Percentiles rank a stretch among this genome's conserved stretches.
Conservation (phyloP, 768 basidiomycete species). For the Podaxis rugospora region DNA sequence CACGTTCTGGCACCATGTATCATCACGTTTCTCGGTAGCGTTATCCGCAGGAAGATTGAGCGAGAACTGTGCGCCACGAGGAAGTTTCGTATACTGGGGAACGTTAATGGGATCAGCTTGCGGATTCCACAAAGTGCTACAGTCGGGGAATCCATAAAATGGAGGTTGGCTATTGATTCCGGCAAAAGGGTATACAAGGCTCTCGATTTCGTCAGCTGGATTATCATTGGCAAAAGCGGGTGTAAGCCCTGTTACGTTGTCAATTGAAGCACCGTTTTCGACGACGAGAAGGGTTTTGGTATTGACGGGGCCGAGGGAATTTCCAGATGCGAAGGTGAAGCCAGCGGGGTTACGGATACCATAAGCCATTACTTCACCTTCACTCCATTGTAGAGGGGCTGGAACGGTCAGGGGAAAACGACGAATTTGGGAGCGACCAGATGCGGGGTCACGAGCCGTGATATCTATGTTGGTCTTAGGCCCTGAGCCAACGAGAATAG, state of each 20-base stretch:
- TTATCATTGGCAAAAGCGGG: slow-evolving; percentile 39
- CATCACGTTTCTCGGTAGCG: slow-evolving; percentile 13
- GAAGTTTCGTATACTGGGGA: slow-evolving; percentile 28
- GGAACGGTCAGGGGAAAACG: slow-evolving; percentile 19
- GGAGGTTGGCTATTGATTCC: slow-evolving; percentile 8
- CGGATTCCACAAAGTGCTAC: slow-evolving; percentile 39
- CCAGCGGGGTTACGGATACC: slow-evolving; percentile 43
- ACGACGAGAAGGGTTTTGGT: slow-evolving; percentile 27
- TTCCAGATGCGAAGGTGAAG: slow-evolving; percentile 28
- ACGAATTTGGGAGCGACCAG: slow-evolving; percentile 39
- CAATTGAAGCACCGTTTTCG: slow-evolving; percentile 41
- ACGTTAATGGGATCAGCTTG: slow-evolving; percentile 35
- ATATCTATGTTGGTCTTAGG: slow-evolving; percentile 36
- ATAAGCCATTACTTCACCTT: slow-evolving; percentile 33
- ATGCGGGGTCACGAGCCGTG: slow-evolving; percentile 36
- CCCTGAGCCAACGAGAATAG: slow-evolving; percentile 34
- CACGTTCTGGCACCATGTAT: slow-evolving; percentile 29
- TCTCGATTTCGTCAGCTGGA: slow-evolving; percentile 36
- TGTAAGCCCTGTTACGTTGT: slow-evolving; percentile 35
- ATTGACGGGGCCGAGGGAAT: slow-evolving; percentile 1
- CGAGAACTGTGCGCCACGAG: slow-evolving; percentile 34
- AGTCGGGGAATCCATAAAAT: slow-evolving; percentile 41
- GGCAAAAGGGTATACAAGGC: slow-evolving; percentile 17
- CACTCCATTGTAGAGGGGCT: slow-evolving; percentile 20
- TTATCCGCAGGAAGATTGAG: slow-evolving; percentile 25